Conservation (phyloP, 495 filamentous ascomycete genomes). For the Hypoxylon cercidicola region DNA sequence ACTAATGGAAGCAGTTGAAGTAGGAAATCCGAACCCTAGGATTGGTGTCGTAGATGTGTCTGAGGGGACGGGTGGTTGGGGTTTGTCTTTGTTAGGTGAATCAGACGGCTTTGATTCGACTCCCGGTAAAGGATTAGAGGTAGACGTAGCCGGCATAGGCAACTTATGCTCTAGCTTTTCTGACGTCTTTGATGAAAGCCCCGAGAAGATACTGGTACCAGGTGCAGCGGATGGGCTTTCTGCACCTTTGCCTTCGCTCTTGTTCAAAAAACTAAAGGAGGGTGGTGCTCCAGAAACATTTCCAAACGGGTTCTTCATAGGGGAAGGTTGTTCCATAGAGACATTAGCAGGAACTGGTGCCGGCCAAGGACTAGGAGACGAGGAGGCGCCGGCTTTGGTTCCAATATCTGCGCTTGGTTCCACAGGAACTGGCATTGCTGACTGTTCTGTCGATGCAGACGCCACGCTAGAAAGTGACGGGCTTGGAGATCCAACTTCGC, state of each 20-base stretch:
- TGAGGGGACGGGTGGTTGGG: neutral
- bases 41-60: neutral
- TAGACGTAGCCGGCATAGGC: neutral
- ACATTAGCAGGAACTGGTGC: neutral
- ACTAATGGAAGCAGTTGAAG: slow-evolving; percentile 1
- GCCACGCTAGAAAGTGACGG: neutral
- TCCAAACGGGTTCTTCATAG: neutral
- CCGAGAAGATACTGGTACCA: neutral
- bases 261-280: slow-evolving; percentile 7
- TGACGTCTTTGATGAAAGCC: neutral
- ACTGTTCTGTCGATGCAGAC: slow-evolving; percentile 2
- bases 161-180: slow-evolving; percentile 2
- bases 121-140: neutral
- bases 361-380: neutral
- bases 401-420: neutral
- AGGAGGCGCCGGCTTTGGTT: neutral
- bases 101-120: neutral
- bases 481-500: neutral
- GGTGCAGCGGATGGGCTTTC: neutral
- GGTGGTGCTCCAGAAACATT: neutral
- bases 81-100: slow-evolving; percentile 13
- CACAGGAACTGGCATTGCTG: neutral
- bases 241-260: slow-evolving; percentile 11
- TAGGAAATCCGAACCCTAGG: neutral
- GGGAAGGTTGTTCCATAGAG: neutral